Evolutionary conservation across 176 grass and related monocot species (phyloP).

Genomic region (Aegilops longissima): DNA sequence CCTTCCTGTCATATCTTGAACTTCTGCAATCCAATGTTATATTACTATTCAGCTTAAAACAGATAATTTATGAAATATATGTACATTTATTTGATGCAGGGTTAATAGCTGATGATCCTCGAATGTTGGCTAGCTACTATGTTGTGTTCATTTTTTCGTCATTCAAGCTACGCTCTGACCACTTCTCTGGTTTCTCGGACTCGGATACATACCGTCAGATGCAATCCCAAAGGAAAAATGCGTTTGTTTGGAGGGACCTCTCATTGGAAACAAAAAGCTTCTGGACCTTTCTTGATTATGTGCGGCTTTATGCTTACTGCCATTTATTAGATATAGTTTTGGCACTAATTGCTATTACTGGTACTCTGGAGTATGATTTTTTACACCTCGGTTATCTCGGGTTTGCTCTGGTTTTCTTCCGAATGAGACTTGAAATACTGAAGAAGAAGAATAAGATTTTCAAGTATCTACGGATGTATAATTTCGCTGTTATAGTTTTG

Average conservation of each 20-base stretch:
- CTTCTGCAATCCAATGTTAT: conserved; percentile 6
- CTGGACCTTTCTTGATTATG: conserved; percentile 97
- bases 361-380: conserved; percentile 97
- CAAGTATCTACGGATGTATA: conserved; percentile 92
- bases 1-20: conserved; percentile 14
- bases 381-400: conserved; percentile 96
- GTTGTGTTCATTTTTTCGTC: conserved; percentile 93
- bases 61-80: conserved; percentile 23
- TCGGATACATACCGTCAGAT: conserved; percentile 77
- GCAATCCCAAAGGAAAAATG: conserved; percentile 83
- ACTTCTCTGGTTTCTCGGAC: conserved; percentile 78
- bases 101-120: conserved; percentile 80
- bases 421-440: conserved; percentile 97
- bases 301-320: conserved; percentile 86
- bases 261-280: conserved; percentile 99
- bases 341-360: conserved; percentile 92
- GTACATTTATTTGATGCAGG: conserved; percentile 53
- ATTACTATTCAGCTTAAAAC: conserved; percentile 17
- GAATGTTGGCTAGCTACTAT: conserved; percentile 93
- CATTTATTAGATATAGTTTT: conserved; percentile 98
- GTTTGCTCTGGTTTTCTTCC: conserved; percentile 95
- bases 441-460: conserved; percentile 98
- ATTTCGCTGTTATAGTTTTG: conserved; percentile 91
- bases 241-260: conserved; percentile 84
- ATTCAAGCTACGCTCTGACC: conserved; percentile 86